Base-by-base conservation (phyloP, 352 stramenopile genomes). In the Aphanomyces astaci region DNA sequence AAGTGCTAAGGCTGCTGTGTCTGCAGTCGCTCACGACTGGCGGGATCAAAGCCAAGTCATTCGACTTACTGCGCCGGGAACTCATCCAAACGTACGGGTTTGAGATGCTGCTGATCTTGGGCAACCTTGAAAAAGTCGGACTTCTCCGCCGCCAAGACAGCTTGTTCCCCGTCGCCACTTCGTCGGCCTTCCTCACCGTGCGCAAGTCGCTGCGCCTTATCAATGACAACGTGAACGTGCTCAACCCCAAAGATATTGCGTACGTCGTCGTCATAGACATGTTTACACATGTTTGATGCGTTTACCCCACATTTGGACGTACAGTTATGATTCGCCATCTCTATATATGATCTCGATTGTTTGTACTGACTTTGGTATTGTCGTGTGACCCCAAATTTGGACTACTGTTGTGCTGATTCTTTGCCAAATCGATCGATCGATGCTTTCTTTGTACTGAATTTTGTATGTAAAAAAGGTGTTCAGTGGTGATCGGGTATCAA, bases 1-100 rank as follows among this genome's bases (percentile, higher is more conserved):
- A 82, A 46, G 82, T 98, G 32, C 75, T 99, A 4, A 82, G 93
- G 48, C 79, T 98, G 57, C 79, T 98, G 11, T 98, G 93, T 75
- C 79, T 98, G 40, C 94, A 98, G 74, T 98, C 89, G 11, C 76
- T 98, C 32, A 94, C 90, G 22, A 84, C 80, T 28, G 95, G 94
- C 43, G 96, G 96, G 4, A 89, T 99, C 71, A 96, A 96, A 73
- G 86, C 90, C 9, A 95, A 94, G 72, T 92, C 95, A 71, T 98
- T 97, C 72, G 96, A 98, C 76, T 78, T 92, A 53, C 78, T 99
- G 11, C 88, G 93, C 31, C 84, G 90, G 36, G 89, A 98, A 62
- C 82, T 98, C 19, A 87, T 98, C 33, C 96, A 99, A 76, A 97
- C 91, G 0, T 99, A 99, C 72, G 96, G 96, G 4, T 98, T 98